Evolutionary conservation across 441 rosid species (phyloP), one percentile per base, ranked within the genome.

Genomic region (Eutrema salsugineum): DNA sequence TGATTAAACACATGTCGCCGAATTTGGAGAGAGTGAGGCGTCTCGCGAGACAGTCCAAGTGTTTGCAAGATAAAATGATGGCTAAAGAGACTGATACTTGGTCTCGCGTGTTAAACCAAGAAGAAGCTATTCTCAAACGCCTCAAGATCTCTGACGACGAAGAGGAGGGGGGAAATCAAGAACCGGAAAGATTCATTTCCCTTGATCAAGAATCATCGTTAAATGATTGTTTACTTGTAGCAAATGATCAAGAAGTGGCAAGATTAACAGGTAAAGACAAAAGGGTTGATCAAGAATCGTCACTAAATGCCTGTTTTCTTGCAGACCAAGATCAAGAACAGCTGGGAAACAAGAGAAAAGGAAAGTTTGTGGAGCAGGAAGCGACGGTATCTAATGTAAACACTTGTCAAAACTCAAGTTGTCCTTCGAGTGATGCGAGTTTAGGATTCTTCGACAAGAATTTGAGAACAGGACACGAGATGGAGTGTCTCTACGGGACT

Each of bases 1-100:
- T 87, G 47, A 78, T 87, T 40, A 87, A 87, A 69, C 91, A 86
- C 72, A 85, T 85, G 86, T 57, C 81, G 1, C 83, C 90, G 2
- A 73, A 86, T 78, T 44, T 81, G 36, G 78, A 64, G 49, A 56
- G 66, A 44, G 79, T 83, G 63, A 78, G 72, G 40, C 33, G 79
- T 12, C 63, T 75, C 11, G 78, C 71, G 44, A 66, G 63, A 8
- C 79, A 78, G 54, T 73, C 79, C 0, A 78, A 78, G 68, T 78
- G 69, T 64, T 78, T 78, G 47, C 81, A 69, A 19, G 79, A 78
- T 64, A 78, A 78, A 51, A 78, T 78, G 78, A 55, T 78, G 72
- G 81, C 81, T 6, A 78, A 73, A 20, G 78, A 78, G 67, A 78
- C 75, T 22, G 81, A 73, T 55, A 78, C 75, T 22, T 78, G 78